Evolutionary conservation across 495 filamentous ascomycete genomes (phyloP).

Genomic region (Hypomontagnella monticulosa): DNA sequence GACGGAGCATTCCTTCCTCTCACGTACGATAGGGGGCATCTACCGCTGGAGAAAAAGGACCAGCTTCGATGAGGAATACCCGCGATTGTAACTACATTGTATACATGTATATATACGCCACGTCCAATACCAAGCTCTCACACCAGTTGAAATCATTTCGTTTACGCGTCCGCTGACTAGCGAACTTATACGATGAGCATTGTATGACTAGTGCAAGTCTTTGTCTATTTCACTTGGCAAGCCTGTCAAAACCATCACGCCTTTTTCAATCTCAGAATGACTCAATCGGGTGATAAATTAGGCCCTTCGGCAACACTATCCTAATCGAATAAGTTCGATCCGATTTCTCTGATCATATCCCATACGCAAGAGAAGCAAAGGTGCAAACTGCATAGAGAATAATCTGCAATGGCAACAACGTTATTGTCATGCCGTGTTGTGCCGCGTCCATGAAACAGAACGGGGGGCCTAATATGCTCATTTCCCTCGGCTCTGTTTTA

Average conservation of each 20-base stretch:
- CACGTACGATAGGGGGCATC: constrained; percentile 41
- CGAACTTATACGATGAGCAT: too few relatives aligned
- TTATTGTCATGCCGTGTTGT: not conserved
- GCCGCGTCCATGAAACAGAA: not conserved
- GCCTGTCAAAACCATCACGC: too few relatives aligned
- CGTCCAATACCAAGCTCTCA: constrained; percentile 14
- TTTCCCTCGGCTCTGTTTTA: not conserved
- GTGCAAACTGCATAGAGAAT: constrained; percentile 7
- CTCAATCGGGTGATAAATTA: constrained; percentile 16
- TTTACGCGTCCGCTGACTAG: too few relatives aligned
- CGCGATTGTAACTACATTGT: constrained; percentile 26
- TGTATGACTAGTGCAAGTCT: not conserved
- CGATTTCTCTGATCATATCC: constrained; percentile 3
- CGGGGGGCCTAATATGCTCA: constrained; percentile 2
- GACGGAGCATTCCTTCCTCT: constrained; percentile 50
- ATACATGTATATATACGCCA: constrained; percentile 22
- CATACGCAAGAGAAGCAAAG: constrained; percentile 4
- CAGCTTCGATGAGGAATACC: constrained; percentile 14
- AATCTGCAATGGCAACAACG: constrained; percentile 7
- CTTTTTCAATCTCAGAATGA: not conserved
- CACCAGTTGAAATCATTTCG: not conserved
- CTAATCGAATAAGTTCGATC: constrained; percentile 20
- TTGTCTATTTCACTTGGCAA: not conserved
- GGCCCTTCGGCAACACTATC: constrained; percentile 20
- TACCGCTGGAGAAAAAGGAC: too few relatives aligned